phyloP scores from a whole-genome alignment of 2,329 filamentous ascomycete genomes.

The Sarocladium brachiariae region DNA sequence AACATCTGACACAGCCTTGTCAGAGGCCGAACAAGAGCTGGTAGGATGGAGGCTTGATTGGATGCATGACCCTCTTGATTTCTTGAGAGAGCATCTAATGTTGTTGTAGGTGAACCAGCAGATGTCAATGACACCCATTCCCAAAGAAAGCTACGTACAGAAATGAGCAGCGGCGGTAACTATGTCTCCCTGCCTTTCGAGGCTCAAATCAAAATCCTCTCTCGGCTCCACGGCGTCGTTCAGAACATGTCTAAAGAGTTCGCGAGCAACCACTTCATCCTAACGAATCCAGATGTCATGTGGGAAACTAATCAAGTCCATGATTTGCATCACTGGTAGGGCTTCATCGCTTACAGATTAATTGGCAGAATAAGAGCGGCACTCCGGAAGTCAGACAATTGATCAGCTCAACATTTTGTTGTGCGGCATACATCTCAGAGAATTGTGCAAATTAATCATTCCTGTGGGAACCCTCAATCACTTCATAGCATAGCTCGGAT shows the following conservation, averaged over 20 bases:
- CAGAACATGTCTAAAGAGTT: background rate
- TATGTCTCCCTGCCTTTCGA: background rate
- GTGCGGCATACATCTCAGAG: background rate
- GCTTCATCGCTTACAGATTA: background rate
- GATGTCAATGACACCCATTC: background rate
- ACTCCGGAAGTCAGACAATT: background rate
- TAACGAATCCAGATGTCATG: background rate
- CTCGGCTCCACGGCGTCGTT: background rate
- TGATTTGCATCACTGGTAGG: background rate
- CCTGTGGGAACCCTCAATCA: background rate
- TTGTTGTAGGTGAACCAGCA: too few relatives aligned
- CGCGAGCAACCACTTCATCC: background rate
- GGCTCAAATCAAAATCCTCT: background rate
- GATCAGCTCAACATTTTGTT: background rate
- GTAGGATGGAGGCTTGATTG: too few relatives aligned
- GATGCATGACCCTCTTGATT: too few relatives aligned
- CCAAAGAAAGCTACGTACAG: background rate
- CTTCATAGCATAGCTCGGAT: background rate
- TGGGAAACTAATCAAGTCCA: background rate
- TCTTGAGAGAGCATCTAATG: too few relatives aligned
- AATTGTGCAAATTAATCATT: background rate
- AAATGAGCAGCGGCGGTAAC: background rate
- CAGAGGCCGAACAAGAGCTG: too few relatives aligned
- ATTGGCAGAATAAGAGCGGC: background rate
- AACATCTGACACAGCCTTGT: background rate